These are phyloP conservation scores for Chenopodium suecicum DNA, from an alignment of 148 eudicot species.

Conservation along the genomic window DNA sequence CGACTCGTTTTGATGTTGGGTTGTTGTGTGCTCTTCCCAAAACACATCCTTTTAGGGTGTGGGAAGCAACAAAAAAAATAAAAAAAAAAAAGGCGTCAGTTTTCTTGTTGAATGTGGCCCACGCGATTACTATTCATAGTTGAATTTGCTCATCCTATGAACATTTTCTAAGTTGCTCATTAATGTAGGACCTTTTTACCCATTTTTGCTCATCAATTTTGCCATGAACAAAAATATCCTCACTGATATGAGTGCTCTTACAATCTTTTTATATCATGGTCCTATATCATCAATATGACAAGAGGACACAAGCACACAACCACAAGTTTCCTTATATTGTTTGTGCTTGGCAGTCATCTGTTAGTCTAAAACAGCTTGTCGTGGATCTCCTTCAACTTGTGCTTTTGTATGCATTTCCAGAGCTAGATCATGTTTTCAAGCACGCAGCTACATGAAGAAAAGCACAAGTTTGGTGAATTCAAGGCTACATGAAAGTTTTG, in stretches of 20 bases:
- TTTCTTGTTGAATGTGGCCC: too few relatives aligned
- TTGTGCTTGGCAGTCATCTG: slow-evolving; percentile 69
- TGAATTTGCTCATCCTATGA: too few relatives aligned
- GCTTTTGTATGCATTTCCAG: slow-evolving; percentile 80
- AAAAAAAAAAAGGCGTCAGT: too few relatives aligned
- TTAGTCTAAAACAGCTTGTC: slow-evolving; percentile 73
- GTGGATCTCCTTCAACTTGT: slow-evolving; percentile 78
- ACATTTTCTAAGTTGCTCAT: too few relatives aligned
- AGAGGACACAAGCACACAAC: not conserved
- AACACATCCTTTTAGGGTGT: too few relatives aligned
- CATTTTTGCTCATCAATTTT: too few relatives aligned
- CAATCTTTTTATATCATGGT: not conserved
- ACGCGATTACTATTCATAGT: too few relatives aligned
- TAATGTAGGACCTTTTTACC: too few relatives aligned
- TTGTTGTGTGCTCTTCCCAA: too few relatives aligned
- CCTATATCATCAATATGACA: not conserved
- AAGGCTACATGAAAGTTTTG: slow-evolving; percentile 24
- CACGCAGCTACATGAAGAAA: slow-evolving; percentile 57
- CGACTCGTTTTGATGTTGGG: too few relatives aligned
- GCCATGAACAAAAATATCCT: too few relatives aligned
- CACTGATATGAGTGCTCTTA: not conserved
- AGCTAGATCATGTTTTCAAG: slow-evolving; percentile 63
- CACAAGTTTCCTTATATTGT: slow-evolving; percentile 14
- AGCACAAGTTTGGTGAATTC: slow-evolving; percentile 69
- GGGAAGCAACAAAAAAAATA: too few relatives aligned